Evolutionary conservation across 805 yeast genomes (phyloP).

Genomic region (Metschnikowia orientalis): DNA sequence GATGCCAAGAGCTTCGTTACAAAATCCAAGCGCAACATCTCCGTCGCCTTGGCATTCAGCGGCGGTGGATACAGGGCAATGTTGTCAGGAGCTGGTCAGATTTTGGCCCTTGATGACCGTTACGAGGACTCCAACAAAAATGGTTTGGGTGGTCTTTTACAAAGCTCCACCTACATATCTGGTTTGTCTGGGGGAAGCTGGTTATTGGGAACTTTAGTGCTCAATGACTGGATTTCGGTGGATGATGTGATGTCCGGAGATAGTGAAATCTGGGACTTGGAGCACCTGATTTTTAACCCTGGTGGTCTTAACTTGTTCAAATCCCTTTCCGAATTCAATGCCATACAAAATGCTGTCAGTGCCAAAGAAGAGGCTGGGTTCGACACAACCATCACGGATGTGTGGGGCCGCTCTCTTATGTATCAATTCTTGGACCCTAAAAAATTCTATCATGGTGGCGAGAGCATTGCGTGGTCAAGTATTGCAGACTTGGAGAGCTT

Average conservation of each 20-base stretch:
- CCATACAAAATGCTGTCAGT: slow-evolving; percentile 9
- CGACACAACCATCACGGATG: slow-evolving; percentile 16
- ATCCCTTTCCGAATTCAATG: slow-evolving; percentile 28
- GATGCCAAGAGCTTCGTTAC: slow-evolving; percentile 28
- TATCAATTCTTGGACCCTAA: slow-evolving; percentile 16
- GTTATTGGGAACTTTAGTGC: slow-evolving; percentile 22
- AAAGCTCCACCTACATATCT: slow-evolving; percentile 13
- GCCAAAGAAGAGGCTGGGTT: slow-evolving; percentile 15
- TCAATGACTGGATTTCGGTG: slow-evolving; percentile 36
- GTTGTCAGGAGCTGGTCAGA: slow-evolving; percentile 23
- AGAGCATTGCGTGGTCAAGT: slow-evolving; percentile 23
- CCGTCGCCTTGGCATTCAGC: slow-evolving; percentile 30
- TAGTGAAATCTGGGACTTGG: slow-evolving; percentile 60
- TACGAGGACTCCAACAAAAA: slow-evolving; percentile 1
- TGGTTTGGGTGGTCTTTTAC: slow-evolving; percentile 17
- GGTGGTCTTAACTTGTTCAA: slow-evolving; percentile 57
- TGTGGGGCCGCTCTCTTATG: slow-evolving; percentile 19
- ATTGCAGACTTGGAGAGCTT: slow-evolving; percentile 23
- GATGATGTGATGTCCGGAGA: slow-evolving; percentile 24
- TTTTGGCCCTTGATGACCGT: slow-evolving; percentile 14
- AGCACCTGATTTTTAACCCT: slow-evolving; percentile 54
- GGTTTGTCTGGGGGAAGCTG: slow-evolving; percentile 19
- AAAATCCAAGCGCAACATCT: slow-evolving; percentile 23
- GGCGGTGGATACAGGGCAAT: slow-evolving; percentile 38
- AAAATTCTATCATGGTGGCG: slow-evolving; percentile 13